Evolutionary conservation across 2,329 filamentous ascomycete genomes (phyloP).

Genomic region (Trichophyton benhamiae): DNA sequence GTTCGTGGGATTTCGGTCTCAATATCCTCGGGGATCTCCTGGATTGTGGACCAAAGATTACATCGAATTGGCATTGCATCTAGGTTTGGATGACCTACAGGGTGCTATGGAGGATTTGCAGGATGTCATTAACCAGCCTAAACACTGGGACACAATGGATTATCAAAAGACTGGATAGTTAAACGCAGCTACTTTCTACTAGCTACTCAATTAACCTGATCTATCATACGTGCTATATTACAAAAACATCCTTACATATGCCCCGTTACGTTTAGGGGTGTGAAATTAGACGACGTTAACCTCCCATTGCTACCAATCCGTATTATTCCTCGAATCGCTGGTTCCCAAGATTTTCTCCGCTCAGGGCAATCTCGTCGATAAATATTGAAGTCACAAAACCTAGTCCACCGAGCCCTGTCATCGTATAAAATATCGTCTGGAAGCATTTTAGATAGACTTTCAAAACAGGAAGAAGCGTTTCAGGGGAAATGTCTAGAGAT

Average conservation of each 20-base stretch:
- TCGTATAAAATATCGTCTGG: slow-evolving; percentile 1
- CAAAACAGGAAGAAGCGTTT: background rate
- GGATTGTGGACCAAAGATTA: background rate
- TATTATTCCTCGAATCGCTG: background rate
- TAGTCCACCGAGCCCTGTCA: background rate
- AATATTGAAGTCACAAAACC: background rate
- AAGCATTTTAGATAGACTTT: background rate
- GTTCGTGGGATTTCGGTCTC: background rate
- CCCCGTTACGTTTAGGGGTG: no score
- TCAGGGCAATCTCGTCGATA: background rate
- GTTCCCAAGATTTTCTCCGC: background rate
- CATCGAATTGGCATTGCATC: background rate
- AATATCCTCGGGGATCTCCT: background rate
- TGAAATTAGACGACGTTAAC: no score
- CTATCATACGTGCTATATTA: no score
- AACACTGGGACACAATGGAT: no score
- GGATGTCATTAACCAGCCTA: background rate
- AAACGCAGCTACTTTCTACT: no score
- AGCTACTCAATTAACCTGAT: no score
- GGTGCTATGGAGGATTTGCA: background rate
- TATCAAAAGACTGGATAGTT: no score
- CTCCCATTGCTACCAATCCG: background rate
- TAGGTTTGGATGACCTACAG: background rate
- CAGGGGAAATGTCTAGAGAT: background rate
- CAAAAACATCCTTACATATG: no score